Base-by-base conservation (phyloP, 805 yeast species). In the Saturnispora saitoi region DNA sequence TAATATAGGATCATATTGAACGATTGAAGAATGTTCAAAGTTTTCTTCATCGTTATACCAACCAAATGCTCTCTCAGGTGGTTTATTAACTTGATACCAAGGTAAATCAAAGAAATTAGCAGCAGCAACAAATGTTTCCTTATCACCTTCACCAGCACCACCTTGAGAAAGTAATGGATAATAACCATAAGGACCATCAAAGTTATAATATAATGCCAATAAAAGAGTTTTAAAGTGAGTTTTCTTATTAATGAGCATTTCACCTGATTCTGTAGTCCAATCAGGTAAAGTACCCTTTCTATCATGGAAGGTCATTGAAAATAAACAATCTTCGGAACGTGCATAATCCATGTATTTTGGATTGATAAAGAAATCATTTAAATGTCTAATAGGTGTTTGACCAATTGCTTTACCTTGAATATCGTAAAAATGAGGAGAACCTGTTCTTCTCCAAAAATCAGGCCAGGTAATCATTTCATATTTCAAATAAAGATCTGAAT, bases 361-460 rank as follows among this genome's bases (percentile, higher is more conserved):
- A 53, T 60, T 58, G 8, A 67, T 58, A 51, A 54, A 58, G 48
- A 56, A 52, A 54, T 65, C 69, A 52, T 64, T 65, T 26, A 62
- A 48, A 45, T 58, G 60, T 50, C 69, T 60, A 22, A 57, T 56
- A 43, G 62, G 63, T 29, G 53, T 47, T 42, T 59, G 56, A 28
- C 76, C 72, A 1, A 79, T 67, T 44, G 67, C 55, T 12, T 79
- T 68, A 2, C 79, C 85, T 0, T 86, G 86, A 54, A 87, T 79
- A 29, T 77, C 75, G 63, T 83, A 87, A 57, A 75, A 83, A 34
- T 68, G 67, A 5, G 95, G 95, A 1, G 86, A 77, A 1, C 90
- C 85, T 6, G 90, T 80, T 54, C 95, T 73, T 63, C 82, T 77
- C 95, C 95, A 87, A 63, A 81, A 87, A 64, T 87, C 96, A 1